Evolutionary conservation across 345 rosid species (phyloP), one percentile per base, ranked within the genome.

Genomic region (Eucalyptus pauciflora): DNA sequence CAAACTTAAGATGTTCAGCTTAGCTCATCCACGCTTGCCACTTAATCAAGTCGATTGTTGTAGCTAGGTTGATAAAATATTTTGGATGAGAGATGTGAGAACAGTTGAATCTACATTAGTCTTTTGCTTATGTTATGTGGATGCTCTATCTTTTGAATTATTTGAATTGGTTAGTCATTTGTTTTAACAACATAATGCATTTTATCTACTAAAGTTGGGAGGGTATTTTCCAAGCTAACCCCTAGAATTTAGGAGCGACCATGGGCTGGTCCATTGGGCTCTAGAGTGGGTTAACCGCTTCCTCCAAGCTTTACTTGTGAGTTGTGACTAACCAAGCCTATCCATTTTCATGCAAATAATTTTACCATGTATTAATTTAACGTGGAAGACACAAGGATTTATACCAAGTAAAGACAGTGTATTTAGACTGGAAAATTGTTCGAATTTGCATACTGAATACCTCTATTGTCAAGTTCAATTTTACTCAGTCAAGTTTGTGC

Each of bases 1-100:
- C 0, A 56, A 24, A 22, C 62, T 56, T 1, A 24, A 56, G 3
- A 22, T 24, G 7, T 24, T 2, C 5, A 9, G 6, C 13, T 24
- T 56, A 24, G 62, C 62, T 56, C 6, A 22, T 56, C 29, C 5
- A 24, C 0, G 13, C 29, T 0, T 0, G 3, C 29, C 62, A 56
- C 29, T 56, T 56, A 0, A 56, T 56, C 29, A 10, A 56, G 29
- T 56, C 6, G 0, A 9, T 24, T 1, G 13, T 24, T 22, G 29
- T 1, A 56, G 6, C 6, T 10, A 56, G 27, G 62, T 56, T 56
- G 62, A 56, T 24, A 9, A 0, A 56, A 56, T 56, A 56, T 56
- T 24, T 24, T 24, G 62, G 62, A 9, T 56, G 62, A 24, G 20
- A 56, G 12, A 24, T 56, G 16, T 62, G 33, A 60, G 33, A 62